phyloP scores from a whole-genome alignment of 2,329 filamentous ascomycete genomes.

The Botrytis medusae region DNA sequence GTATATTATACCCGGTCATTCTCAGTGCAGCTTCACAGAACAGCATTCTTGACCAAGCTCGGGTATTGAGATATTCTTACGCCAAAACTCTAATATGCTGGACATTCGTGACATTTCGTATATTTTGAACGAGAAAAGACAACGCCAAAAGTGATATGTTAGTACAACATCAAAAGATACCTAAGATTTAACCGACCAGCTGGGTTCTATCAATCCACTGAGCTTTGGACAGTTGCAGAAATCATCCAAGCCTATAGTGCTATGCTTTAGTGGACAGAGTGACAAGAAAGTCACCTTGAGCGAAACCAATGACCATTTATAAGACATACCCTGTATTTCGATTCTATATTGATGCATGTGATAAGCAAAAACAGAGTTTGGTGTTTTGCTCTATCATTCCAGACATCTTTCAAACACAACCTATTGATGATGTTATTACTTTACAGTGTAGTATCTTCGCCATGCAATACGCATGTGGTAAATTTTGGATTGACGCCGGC shows the following conservation, averaged over 20 bases:
- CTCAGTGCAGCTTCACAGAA: background rate
- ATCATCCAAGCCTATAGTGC: constrained; percentile 36
- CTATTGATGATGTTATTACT: constrained; percentile 20
- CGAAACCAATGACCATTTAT: constrained; percentile 10
- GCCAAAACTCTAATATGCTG: background rate
- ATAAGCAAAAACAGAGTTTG: constrained; percentile 13
- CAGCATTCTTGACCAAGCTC: background rate
- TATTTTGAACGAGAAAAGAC: constrained; percentile 7
- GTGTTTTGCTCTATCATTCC: constrained; percentile 25
- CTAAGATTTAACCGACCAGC: background rate
- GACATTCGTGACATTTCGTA: background rate
- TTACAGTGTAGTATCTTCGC: constrained; percentile 28
- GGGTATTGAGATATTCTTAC: background rate
- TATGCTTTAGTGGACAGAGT: constrained; percentile 40
- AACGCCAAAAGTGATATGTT: constrained; percentile 1
- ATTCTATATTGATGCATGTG: constrained; percentile 25
- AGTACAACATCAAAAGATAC: background rate
- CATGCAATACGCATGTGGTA: constrained; percentile 29
- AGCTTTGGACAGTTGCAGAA: background rate
- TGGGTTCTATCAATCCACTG: background rate
- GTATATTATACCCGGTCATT: background rate
- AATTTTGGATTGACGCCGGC: constrained; percentile 28
- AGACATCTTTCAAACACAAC: constrained; percentile 23
- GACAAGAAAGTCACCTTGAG: constrained; percentile 21
- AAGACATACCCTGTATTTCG: constrained; percentile 22